phyloP scores from a whole-genome alignment of 352 stramenopile species.

The Globisporangium ultimum region DNA sequence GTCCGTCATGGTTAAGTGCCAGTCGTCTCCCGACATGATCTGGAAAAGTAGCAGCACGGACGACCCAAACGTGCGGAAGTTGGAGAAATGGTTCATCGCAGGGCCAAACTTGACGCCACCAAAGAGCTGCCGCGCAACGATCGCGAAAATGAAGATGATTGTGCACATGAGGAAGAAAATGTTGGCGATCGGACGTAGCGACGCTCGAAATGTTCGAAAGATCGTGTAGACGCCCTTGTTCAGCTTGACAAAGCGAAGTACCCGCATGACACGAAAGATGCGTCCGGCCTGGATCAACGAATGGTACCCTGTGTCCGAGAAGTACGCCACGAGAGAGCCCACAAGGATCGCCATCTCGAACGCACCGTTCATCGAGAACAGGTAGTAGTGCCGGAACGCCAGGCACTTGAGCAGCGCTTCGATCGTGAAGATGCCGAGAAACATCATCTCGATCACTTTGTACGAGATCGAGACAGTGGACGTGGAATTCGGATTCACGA shows the following conservation, averaged over 20 bases:
- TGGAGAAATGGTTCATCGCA: slow-evolving; percentile 64
- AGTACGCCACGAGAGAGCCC: slow-evolving; percentile 65
- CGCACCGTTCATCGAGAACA: slow-evolving; percentile 41
- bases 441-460: slow-evolving; percentile 66
- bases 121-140: slow-evolving; percentile 72
- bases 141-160: slow-evolving; percentile 83
- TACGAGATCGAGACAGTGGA: slow-evolving; percentile 30
- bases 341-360: slow-evolving; percentile 66
- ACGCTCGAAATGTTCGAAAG: slow-evolving; percentile 75
- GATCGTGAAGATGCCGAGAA: slow-evolving; percentile 52
- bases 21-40: slow-evolving; percentile 82
- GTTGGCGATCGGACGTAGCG: slow-evolving; percentile 58
- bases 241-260: slow-evolving; percentile 70
- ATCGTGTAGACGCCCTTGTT: slow-evolving; percentile 71
- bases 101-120: slow-evolving; percentile 53
- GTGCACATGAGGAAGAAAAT: slow-evolving; percentile 83
- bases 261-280: slow-evolving; percentile 75
- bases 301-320: slow-evolving; percentile 56
- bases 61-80: slow-evolving; percentile 65
- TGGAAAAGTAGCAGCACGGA: slow-evolving; percentile 70
- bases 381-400: slow-evolving; percentile 61
- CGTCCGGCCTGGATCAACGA: slow-evolving; percentile 64
- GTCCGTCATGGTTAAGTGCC: slow-evolving; percentile 80
- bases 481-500: slow-evolving; percentile 47
- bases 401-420: slow-evolving; percentile 60